Evolutionary conservation across 768 basidiomycete genomes (phyloP), one percentile per base, ranked within the genome.

Genomic region (Suillus subaureus): DNA sequence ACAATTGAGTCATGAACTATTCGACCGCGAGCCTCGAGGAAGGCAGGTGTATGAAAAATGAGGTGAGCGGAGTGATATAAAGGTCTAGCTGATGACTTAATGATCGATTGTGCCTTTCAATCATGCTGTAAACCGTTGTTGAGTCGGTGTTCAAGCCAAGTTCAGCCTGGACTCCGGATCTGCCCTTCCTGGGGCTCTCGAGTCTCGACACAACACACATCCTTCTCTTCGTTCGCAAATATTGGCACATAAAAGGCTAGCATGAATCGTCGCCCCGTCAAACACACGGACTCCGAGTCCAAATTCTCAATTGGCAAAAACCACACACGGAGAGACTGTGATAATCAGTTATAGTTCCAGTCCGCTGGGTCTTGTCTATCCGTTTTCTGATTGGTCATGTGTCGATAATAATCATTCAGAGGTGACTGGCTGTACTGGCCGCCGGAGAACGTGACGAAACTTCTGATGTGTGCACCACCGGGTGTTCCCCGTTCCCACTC

Each of bases 1-100:
- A n/a, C n/a, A n/a, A 37, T n/a, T n/a, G 33, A 1, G 31, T 13
- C 21, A n/a, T 54, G 28, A 49, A 33, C 33, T 55, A n/a, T 15
- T 28, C 51, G 5, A 39, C 57, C 8, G 39, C 26, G 39, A 60
- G 39, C 57, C 57, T 60, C 40, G 58, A 42, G 58, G 58, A 60
- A 42, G 58, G 40, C 58, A 40, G 57, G 57, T 40, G 39, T 58
- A 28, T 28, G 39, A 58, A 58, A 58, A 58, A 58, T 39, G 57
- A 58, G 57, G 57, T 58, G 23, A 58, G 39, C 11, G 39, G 57
- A 23, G n/a, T 58, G 57, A 58, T 58, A 39, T 58, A 39, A 58
- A 40, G 16, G 37, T 58, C 21, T 39, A 58, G 16, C 37, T 58
- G 15, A 26, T 39, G 45, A 47, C 37, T 58, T 4, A 39, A 39